Percentiles rank a stretch among this genome's conserved stretches.
Conservation (phyloP, 1,284 basidiomycete genomes). For the Fistulinella cinereoalba region DNA sequence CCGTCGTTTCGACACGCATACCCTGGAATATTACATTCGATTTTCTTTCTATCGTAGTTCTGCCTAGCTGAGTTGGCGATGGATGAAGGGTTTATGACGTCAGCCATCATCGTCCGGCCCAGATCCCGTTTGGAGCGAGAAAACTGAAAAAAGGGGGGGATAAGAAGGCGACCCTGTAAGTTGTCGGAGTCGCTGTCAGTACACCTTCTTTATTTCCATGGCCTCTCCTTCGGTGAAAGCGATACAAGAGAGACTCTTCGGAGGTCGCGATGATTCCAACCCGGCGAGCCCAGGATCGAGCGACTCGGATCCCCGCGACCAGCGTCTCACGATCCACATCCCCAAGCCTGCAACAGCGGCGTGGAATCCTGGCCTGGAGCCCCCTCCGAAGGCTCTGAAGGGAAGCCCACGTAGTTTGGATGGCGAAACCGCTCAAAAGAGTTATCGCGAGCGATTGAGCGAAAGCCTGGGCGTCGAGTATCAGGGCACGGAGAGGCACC, state of each 20-base stretch:
- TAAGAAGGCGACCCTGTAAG: no score
- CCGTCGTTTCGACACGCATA: conserved; percentile 8
- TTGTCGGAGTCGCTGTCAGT: no score
- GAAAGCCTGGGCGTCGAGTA: conserved; percentile 58
- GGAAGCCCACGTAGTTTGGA: conserved; percentile 31
- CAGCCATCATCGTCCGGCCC: conserved; percentile 12
- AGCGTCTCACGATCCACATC: conserved; percentile 74
- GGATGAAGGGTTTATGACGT: conserved; percentile 30
- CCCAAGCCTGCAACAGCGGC: conserved; percentile 52
- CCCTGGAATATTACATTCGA: conserved; percentile 13
- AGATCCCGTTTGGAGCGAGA: background rate
- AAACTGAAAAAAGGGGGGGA: no score
- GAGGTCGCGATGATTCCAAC: conserved; percentile 37
- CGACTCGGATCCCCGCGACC: conserved; percentile 36
- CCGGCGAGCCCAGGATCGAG: conserved; percentile 16
- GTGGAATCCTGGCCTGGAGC: conserved; percentile 31
- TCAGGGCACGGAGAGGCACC: conserved; percentile 64
- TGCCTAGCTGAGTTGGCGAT: background rate
- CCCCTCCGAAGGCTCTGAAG: conserved; percentile 47
- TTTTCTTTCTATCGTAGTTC: background rate
- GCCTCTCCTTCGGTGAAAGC: conserved; percentile 50
- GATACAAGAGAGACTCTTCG: conserved; percentile 77
- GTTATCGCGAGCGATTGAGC: conserved; percentile 60
- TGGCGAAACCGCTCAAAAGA: conserved; percentile 25
- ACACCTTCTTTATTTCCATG: conserved; percentile 26